Base-by-base conservation (phyloP, 2,329 filamentous ascomycete genomes). In the Ophiobolus disseminans region DNA sequence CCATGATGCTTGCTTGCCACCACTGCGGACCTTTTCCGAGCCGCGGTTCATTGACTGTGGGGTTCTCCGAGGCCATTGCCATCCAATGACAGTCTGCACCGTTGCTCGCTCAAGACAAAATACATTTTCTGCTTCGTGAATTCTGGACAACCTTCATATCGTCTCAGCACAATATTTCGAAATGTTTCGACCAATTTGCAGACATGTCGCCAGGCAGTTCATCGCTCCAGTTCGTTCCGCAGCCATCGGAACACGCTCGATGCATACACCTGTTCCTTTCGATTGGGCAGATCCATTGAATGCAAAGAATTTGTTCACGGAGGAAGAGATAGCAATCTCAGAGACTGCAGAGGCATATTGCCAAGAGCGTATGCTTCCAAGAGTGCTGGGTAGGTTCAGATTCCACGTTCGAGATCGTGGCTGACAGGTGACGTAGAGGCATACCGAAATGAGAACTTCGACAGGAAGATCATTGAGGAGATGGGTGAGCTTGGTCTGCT, bases 331-430 rank as follows among this genome's bases (percentile, higher is more conserved):
- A 57, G 91, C 92, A 11, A 93, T 99, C 59, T 82, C 88, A 32
- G 91, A 97, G 65, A 96, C 91, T 5, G 93, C 93, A 25, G 89
- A 96, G 74, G 84, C 90, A 53, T 99, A 97, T 69, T 97, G 92
- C 71, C 93, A 97, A 74, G 92, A 97, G 72, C 84, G 85, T 51
- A 80, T 99, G 77, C 78, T 89, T 32, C 94, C 94, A 40, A 82
- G 93, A 57, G 88, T 99, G 40, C 80, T 97, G 50, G 87, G 92
- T 96, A 80, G 38, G 31, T 57, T 38, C n/a, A 20, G 11, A 1
- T 35, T 56, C 5, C 3, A 19, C 19, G 36, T 25, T 21, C 28
- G 7, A 32, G n/a, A 3, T 14, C 28, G 30, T 17, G 14, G 43
- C 49, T 60, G 41, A 60, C 44, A 41, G 26, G 48, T 10, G 32